Conservation (phyloP, 2,329 filamentous ascomycete genomes). For the Capronia epimyces region DNA sequence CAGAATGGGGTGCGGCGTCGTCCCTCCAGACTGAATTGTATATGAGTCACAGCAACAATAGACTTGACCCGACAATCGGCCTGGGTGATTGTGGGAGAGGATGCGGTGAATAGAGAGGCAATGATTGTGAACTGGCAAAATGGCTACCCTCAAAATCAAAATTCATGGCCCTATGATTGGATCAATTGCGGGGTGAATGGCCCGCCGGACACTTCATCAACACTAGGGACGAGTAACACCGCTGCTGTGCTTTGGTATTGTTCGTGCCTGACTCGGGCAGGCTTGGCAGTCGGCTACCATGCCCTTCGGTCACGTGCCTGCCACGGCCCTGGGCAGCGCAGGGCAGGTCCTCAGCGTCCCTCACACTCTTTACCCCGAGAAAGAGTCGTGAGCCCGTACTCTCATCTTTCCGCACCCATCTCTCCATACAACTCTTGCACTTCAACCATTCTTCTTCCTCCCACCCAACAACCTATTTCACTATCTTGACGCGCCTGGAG, state of each 20-base stretch:
- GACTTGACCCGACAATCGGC: conserved; percentile 10
- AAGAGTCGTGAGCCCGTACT: conserved; percentile 21
- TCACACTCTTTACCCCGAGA: conserved; percentile 8
- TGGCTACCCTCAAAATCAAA: conserved; percentile 16
- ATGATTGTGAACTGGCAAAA: conserved; percentile 8
- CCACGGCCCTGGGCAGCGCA: neutral
- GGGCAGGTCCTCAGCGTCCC: neutral
- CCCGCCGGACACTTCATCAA: neutral
- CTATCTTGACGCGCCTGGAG: conserved; percentile 11
- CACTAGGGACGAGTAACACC: no score
- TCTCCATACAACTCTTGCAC: conserved; percentile 6
- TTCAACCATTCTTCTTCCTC: neutral
- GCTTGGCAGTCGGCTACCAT: neutral
- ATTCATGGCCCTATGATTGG: conserved; percentile 18
- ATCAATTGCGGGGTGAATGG: neutral
- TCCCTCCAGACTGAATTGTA: neutral
- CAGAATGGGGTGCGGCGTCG: neutral
- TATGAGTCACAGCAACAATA: conserved; percentile 16
- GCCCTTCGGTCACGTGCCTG: neutral
- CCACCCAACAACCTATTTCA: conserved; percentile 1
- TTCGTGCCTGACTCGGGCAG: neutral
- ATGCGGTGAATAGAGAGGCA: conserved; percentile 13
- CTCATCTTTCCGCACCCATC: conserved; percentile 17
- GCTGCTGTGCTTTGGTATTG: neutral
- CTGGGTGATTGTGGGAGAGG: conserved; percentile 14